Base-by-base conservation (phyloP, 345 rosid species). In the Melaleuca alternifolia region DNA sequence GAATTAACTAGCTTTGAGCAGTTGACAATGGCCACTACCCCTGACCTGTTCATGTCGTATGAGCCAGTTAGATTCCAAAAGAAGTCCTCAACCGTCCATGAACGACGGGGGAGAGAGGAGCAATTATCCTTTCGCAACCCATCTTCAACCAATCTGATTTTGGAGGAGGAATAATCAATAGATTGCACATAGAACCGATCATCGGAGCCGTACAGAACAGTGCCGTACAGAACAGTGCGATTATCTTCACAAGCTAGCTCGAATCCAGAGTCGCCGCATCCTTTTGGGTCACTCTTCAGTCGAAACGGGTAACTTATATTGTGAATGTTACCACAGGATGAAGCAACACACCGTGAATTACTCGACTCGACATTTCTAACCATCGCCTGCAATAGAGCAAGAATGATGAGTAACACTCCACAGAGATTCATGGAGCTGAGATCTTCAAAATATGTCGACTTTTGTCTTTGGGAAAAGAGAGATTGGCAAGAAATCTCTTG, bases 1-100 rank as follows among this genome's bases (percentile, higher is more conserved):
- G 0, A 14, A 28, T 3, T 28, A 0, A 61, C 0, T 6, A 0
- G 2, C 37, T n/a, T 6, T 0, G 75, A 61, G 37, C 20, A 61
- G 1, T 13, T 61, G 9, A 61, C 37, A 13, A 3, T 61, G 18
- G n/a, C 5, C 9, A n/a, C 0, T 13, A 0, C 0, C 0, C 0
- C 18, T 6, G 1, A 6, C 1, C 5, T 0, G 6, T 10, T 3
- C 11, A 51, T 51, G 53, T 51, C 5, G 53, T 51, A 51, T 3
- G 6, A 18, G 7, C 18, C 3, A 20, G 2, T 7, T 6, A 8
- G 9, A 53, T 16, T 3, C 21, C 0, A 0, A 1, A 2, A 2
- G 56, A 54, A 20, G 77, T 30, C 33, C 1, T 33, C 1, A 12
- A 21, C 1, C 46, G 4, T 11, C 41, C 20, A 33, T 33, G 79